phyloP scores from a whole-genome alignment of 139 green algal species.

The Coccomyxa sp. region DNA sequence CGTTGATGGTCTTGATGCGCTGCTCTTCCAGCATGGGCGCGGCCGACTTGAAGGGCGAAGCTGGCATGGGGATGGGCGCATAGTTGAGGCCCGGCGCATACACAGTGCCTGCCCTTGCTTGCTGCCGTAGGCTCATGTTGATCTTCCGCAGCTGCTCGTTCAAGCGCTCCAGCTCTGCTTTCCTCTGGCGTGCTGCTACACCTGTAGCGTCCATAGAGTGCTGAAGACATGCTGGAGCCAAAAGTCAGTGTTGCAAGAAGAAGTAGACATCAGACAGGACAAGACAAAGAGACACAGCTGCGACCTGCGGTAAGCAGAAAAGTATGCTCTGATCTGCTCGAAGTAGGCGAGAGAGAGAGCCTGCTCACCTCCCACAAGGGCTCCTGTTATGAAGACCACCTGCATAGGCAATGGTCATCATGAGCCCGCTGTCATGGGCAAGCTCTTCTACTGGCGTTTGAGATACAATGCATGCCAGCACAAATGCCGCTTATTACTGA shows the following conservation, averaged over 20 bases:
- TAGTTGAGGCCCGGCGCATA: constrained; percentile 82
- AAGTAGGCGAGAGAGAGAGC: neutral
- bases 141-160: constrained; percentile 92
- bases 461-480: too few relatives aligned
- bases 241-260: neutral
- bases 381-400: constrained; percentile 77
- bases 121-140: constrained; percentile 84
- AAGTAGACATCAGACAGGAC: neutral
- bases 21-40: neutral
- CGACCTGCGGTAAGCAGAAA: neutral
- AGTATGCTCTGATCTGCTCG: neutral
- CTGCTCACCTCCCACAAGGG: constrained; percentile 49
- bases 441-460: too few relatives aligned
- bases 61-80: constrained; percentile 25
- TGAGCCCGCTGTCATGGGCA: too few relatives aligned
- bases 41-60: neutral
- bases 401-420: too few relatives aligned
- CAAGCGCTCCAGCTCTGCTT: constrained; percentile 83
- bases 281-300: neutral
- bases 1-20: neutral
- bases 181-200: constrained; percentile 69
- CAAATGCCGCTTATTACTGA: too few relatives aligned
- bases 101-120: constrained; percentile 80
- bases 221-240: too few relatives aligned
- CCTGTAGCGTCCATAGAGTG: too few relatives aligned